Percentiles rank a stretch among this genome's conserved stretches.
These are phyloP conservation scores for Garcia nutans DNA, from an alignment of 345 rosid genomes.

Conservation along the genomic window DNA sequence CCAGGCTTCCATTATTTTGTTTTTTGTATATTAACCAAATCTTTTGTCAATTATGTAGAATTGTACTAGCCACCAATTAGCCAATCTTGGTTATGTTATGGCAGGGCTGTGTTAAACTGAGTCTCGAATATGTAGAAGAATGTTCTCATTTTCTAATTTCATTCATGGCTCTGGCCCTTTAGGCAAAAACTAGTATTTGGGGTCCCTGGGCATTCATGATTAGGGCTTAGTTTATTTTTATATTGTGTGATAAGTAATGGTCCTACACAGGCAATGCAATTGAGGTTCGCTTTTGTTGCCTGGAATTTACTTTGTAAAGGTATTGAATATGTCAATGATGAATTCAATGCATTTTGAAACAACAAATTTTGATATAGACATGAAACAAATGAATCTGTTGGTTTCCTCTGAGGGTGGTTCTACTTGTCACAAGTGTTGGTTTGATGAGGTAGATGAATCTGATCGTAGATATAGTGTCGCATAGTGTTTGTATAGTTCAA, in stretches of 20 bases:
- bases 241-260: too few relatives aligned
- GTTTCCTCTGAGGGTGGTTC: not conserved
- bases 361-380: not conserved
- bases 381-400: not conserved
- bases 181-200: too few relatives aligned
- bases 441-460: too few relatives aligned
- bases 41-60: not conserved
- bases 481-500: not conserved
- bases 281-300: not conserved
- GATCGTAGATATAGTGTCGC: not conserved
- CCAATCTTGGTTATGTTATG: not conserved
- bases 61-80: too few relatives aligned
- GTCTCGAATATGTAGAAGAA: too few relatives aligned
- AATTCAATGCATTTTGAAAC: not conserved
- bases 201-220: too few relatives aligned
- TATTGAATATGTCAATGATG: not conserved
- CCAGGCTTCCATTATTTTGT: not conserved
- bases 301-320: not conserved
- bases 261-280: too few relatives aligned
- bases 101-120: too few relatives aligned
- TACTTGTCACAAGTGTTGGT: not conserved
- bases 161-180: too few relatives aligned
- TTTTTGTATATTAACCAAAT: not conserved
- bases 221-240: not conserved
- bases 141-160: too few relatives aligned